These are phyloP conservation scores for Grammothele lineata DNA, from an alignment of 768 basidiomycete genomes.

Conservation along the genomic window DNA sequence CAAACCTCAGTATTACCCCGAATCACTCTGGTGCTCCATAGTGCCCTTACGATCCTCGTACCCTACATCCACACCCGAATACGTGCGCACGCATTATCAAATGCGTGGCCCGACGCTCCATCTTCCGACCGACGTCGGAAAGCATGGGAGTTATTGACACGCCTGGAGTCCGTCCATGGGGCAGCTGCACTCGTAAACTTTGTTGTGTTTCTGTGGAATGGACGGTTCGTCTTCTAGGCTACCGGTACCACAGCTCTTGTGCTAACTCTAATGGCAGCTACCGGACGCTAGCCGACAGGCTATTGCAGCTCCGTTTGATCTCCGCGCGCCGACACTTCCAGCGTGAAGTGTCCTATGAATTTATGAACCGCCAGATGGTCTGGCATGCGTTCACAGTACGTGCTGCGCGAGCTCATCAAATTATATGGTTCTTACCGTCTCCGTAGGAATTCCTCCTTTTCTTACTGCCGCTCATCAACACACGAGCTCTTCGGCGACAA, in stretches of 20 bases:
- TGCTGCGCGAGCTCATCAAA: too few species aligned
- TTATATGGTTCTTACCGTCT: not conserved
- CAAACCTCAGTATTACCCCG: conserved; percentile 65
- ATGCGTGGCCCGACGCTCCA: conserved; percentile 90
- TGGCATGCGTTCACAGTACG: conserved; percentile 98
- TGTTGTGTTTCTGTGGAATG: conserved; percentile 79
- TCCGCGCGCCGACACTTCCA: conserved; percentile 66
- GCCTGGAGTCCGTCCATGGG: conserved; percentile 63
- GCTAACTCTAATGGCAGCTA: conserved; percentile 53
- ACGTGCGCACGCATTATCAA: conserved; percentile 70
- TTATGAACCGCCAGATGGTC: conserved; percentile 99
- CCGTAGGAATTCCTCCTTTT: conserved; percentile 91
- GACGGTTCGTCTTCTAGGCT: conserved; percentile 52
- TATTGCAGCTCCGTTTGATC: conserved; percentile 70
- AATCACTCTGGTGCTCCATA: conserved; percentile 59
- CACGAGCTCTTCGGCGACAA: conserved; percentile 58
- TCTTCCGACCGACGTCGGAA: conserved; percentile 69
- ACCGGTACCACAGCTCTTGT: too few species aligned
- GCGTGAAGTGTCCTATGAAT: conserved; percentile 93
- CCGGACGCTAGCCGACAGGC: conserved; percentile 75
- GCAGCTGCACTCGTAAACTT: conserved; percentile 71
- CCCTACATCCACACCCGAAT: conserved; percentile 79
- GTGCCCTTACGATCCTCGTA: conserved; percentile 63
- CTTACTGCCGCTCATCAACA: conserved; percentile 79
- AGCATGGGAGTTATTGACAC: conserved; percentile 66